Conservation (phyloP, 163 green algal species). For the Scenedesmus sp. region DNA sequence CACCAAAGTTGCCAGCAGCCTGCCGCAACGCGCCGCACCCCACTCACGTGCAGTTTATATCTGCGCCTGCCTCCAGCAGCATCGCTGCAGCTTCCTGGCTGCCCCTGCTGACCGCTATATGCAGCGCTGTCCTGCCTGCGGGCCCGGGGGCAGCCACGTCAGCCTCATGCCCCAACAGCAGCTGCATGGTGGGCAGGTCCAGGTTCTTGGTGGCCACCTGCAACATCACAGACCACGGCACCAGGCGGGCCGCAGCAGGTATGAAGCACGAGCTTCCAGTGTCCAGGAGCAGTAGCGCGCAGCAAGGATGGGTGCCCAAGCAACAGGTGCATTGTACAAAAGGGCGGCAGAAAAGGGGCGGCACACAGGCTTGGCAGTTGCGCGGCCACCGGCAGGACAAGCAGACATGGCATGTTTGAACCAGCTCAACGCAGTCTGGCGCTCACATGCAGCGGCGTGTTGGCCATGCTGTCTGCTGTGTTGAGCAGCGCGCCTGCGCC, state of each 20-base stretch:
- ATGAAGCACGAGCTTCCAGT: not conserved
- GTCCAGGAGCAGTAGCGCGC: too few species aligned
- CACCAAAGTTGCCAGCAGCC: too few species aligned
- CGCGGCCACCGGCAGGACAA: not conserved
- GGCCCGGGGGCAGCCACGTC: slow-evolving; percentile 25
- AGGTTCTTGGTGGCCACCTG: slow-evolving; percentile 57
- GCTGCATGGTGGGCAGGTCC: slow-evolving; percentile 48
- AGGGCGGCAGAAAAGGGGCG: not conserved
- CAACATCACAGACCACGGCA: not conserved
- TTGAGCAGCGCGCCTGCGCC: slow-evolving; percentile 43
- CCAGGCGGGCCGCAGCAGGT: not conserved
- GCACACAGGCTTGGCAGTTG: not conserved
- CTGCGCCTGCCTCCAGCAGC: slow-evolving; percentile 43
- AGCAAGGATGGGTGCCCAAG: not conserved
- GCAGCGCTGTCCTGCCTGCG: slow-evolving; percentile 33
- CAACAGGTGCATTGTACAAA: not conserved
- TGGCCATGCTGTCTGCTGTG: slow-evolving; percentile 30
- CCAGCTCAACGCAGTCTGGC: not conserved
- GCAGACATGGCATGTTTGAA: not conserved
- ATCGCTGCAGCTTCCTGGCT: slow-evolving; percentile 46
- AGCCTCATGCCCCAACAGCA: slow-evolving; percentile 53
- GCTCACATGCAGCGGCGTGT: slow-evolving; percentile 40
- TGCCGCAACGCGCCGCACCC: too few species aligned
- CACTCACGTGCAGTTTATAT: slow-evolving; percentile 49
- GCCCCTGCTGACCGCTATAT: slow-evolving; percentile 48